Percentiles rank a stretch among this genome's conserved stretches.
phyloP scores from a whole-genome alignment of 169 alveolate species.

The Blepharisma undulans region DNA sequence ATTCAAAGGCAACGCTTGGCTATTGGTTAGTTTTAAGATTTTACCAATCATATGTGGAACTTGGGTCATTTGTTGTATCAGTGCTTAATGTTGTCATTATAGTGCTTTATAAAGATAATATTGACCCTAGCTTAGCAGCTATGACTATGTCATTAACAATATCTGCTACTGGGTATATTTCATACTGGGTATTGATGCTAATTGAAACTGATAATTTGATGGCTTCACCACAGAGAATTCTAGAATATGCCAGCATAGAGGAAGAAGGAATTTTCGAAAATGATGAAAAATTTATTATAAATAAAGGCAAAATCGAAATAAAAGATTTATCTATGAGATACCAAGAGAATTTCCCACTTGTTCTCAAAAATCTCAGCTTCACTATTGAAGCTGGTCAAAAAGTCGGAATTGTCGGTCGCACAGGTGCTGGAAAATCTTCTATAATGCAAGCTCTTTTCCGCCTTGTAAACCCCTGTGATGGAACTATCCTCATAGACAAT shows the following conservation, averaged over 20 bases:
- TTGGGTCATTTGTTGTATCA: neutral
- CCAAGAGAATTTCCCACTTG: neutral
- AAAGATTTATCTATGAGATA: constrained; percentile 17
- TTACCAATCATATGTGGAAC: neutral
- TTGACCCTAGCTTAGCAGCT: constrained; percentile 18
- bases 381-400: constrained; percentile 62
- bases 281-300: neutral
- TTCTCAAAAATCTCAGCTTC: neutral
- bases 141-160: neutral
- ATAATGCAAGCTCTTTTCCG: constrained; percentile 81
- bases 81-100: neutral
- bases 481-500: neutral
- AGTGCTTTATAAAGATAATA: neutral
- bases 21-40: neutral
- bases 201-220: neutral
- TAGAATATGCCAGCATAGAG: neutral
- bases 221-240: constrained; percentile 22
- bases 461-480: neutral
- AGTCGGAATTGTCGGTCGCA: constrained; percentile 88
- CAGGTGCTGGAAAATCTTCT: constrained; percentile 91
- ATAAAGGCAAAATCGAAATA: constrained; percentile 24
- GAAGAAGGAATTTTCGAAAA: constrained; percentile 13
- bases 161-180: neutral
- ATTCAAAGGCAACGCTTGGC: neutral
- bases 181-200: neutral